Evolutionary conservation across 306 rosid species (phyloP).

Genomic region (Prunus mira): DNA sequence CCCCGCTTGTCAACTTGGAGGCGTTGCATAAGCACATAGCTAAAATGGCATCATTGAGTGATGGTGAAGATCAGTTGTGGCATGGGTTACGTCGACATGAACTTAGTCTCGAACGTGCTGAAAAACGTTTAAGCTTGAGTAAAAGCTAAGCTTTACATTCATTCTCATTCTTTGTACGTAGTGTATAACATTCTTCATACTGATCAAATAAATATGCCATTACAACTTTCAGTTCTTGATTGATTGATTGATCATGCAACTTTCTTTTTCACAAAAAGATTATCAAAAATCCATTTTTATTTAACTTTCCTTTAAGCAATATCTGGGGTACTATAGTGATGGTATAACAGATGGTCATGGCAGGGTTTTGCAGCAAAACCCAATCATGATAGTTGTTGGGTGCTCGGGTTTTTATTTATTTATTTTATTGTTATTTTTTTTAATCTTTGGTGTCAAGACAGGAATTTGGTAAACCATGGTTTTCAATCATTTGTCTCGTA

Average conservation of each 20-base stretch:
- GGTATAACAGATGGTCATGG: neutral
- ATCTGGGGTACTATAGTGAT: neutral
- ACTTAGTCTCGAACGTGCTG: conserved; percentile 51
- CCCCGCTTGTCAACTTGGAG: conserved; percentile 79
- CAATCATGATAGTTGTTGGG: neutral
- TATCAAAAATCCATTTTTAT: neutral
- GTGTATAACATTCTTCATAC: neutral
- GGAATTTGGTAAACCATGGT: neutral
- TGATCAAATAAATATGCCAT: neutral
- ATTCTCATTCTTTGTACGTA: neutral
- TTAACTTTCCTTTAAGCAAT: neutral
- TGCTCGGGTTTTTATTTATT: neutral
- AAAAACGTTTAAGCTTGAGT: conserved; percentile 45
- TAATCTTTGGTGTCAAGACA: neutral
- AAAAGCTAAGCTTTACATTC: conserved; percentile 16
- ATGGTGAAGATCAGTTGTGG: conserved; percentile 39
- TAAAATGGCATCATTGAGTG: conserved; percentile 43
- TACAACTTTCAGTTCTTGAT: neutral
- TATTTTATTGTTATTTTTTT: neutral
- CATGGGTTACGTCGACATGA: conserved; percentile 59
- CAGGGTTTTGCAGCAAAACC: no score
- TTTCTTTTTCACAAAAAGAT: neutral
- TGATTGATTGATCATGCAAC: neutral
- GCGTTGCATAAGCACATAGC: conserved; percentile 75
- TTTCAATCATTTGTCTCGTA: neutral